These are phyloP conservation scores for Apiospora pterosperma DNA, from an alignment of 2,329 filamentous ascomycete genomes.

Conservation along the genomic window DNA sequence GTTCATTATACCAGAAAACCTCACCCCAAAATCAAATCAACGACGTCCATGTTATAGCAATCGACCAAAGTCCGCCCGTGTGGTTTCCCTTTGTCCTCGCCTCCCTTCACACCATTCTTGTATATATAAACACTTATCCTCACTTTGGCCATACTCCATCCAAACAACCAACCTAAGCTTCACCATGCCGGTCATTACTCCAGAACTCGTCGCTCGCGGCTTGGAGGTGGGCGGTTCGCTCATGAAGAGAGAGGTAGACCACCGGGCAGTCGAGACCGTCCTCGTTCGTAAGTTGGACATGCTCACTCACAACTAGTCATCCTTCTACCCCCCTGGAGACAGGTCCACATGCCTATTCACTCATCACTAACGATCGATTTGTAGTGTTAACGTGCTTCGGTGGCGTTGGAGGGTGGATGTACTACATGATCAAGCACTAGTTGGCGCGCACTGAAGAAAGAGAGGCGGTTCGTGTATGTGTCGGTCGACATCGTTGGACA, in stretches of 20 bases:
- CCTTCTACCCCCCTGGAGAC: too few species aligned
- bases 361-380: background rate
- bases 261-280: background rate
- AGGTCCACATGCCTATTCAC: too few species aligned
- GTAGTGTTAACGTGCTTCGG: background rate
- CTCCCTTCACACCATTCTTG: background rate
- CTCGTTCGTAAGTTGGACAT: background rate
- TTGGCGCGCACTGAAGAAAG: background rate
- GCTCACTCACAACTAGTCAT: background rate
- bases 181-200: background rate
- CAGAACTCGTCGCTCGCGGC: background rate
- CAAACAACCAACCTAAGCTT: background rate
- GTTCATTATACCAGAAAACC: background rate
- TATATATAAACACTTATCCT: background rate
- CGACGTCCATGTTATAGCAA: background rate
- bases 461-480: background rate
- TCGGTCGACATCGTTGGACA: background rate
- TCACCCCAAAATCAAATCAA: background rate
- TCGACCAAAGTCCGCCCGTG: background rate
- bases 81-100: background rate
- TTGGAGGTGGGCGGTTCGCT: background rate
- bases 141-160: background rate
- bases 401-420: background rate
- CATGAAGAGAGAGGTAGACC: background rate
- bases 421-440: constrained; percentile 1